These are phyloP conservation scores for Tulasnella sp. DNA, from an alignment of 768 basidiomycete species.

Conservation along the genomic window DNA sequence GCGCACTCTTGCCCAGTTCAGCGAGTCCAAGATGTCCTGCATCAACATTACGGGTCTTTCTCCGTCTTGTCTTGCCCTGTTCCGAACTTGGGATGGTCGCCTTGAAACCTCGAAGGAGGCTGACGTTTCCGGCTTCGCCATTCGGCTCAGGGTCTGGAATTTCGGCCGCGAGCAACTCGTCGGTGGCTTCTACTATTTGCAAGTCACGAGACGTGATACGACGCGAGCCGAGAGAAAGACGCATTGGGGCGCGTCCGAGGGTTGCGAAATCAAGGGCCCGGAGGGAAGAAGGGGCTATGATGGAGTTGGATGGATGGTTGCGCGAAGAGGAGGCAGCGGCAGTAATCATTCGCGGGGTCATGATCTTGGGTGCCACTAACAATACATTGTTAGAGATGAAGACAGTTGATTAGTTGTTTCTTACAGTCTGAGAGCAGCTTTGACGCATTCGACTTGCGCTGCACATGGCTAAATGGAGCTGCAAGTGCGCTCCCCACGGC, in stretches of 20 bases:
- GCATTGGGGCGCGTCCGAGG: conserved; percentile 72
- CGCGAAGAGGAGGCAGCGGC: conserved; percentile 57
- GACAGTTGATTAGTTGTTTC: conserved; percentile 35
- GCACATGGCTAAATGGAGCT: conserved; percentile 55
- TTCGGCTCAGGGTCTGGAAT: conserved; percentile 63
- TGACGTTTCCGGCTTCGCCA: conserved; percentile 67
- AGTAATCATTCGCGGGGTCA: conserved; percentile 81
- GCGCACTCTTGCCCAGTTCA: conserved; percentile 70
- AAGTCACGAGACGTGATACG: conserved; percentile 79
- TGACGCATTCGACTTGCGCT: conserved; percentile 62
- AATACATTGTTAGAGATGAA: conserved; percentile 24
- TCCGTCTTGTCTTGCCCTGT: conserved; percentile 65
- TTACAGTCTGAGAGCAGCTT: conserved; percentile 72
- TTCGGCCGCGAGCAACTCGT: conserved; percentile 65
- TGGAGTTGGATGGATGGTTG: conserved; percentile 34
- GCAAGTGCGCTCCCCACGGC: conserved; percentile 58
- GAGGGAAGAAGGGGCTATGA: conserved; percentile 36
- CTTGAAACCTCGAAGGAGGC: conserved; percentile 85
- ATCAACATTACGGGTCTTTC: conserved; percentile 77
- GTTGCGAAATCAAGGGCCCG: conserved; percentile 62
- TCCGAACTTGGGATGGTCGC: conserved; percentile 92
- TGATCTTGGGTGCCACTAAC: conserved; percentile 79
- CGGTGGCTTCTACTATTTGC: conserved; percentile 76
- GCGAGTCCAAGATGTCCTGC: conserved; percentile 72
- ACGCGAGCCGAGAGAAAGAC: conserved; percentile 59